A percentile compares a stretch with the other conserved stretches of the same genome.
Conservation (phyloP, 176 grass and related monocot genomes). For the Eleusine coracana region DNA sequence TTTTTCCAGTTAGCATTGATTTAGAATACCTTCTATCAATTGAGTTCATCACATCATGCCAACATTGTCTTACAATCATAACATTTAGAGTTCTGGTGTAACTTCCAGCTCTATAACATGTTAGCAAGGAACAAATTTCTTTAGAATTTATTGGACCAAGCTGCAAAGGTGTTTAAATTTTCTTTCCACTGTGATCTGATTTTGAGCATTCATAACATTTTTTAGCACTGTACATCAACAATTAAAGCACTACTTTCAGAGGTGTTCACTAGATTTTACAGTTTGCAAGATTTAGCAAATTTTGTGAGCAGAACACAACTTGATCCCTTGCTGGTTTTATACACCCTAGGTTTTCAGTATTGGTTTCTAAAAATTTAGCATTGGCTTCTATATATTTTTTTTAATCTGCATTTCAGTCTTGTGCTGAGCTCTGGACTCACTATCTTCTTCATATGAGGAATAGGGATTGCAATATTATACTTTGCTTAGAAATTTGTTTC, state of each 20-base stretch:
- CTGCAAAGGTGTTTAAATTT: background rate
- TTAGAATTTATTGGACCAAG: background rate
- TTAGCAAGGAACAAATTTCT: constrained; percentile 4
- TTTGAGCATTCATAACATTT: background rate
- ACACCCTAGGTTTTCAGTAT: constrained; percentile 15
- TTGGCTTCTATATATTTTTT: background rate
- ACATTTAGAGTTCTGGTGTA: background rate
- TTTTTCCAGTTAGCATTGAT: background rate
- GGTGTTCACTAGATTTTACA: background rate
- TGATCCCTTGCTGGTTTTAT: constrained; percentile 10
- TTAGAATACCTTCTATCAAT: constrained; percentile 1
- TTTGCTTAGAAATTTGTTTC: constrained; percentile 9
- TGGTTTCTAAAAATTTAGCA: background rate
- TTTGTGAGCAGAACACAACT: background rate
- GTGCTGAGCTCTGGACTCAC: background rate
- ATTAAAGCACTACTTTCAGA: background rate
- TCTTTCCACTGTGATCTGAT: background rate
- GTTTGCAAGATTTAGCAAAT: background rate
- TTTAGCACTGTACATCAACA: background rate
- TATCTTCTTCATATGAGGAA: constrained; percentile 1
- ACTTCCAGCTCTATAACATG: background rate
- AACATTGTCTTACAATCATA: background rate
- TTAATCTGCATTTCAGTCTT: background rate
- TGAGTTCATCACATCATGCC: constrained; percentile 8
- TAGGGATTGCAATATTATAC: constrained; percentile 14